Base-by-base conservation (phyloP, 177 flowering plant genomes). In the Telopea speciosissima region DNA sequence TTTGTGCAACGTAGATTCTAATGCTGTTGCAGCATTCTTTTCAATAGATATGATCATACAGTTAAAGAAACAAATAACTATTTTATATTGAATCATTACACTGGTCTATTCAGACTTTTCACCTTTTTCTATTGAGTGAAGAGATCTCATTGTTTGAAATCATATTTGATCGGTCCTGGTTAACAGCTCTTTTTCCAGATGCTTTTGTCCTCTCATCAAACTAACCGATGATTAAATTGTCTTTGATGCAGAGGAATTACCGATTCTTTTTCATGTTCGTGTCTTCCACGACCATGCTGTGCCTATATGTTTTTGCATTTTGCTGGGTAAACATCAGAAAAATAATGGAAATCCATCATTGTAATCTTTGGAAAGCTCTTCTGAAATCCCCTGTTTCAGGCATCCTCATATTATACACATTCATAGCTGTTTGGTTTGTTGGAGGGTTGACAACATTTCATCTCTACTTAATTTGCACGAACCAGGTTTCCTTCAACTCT, bases 401-500 rank as follows among this genome's bases (percentile, higher is more conserved):
- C 19, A 68, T 87, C 36, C 81, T 91, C 44, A 92, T 93, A 85
- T 79, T 78, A 22, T 93, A 91, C 79, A 89, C 89, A 75, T 93
- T 92, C 61, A 65, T 93, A 49, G 76, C 85, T n/a, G 74, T 85
- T 63, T 91, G 97, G 98, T 93, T 93, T 81, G 93, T 93, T 71
- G 98, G 98, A 58, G 98, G 98, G 21, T 90, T 93, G 59, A 90
- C 97, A 25, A 87, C 87, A 75, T 93, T 90, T 76, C 98, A 91
- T 72, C 70, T 87, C 72, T 89, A 89, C 70, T 87, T 89, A 36
- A 88, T 86, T 24, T 75, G 85, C 68, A 81, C 87, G 69, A 89
- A 89, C 69, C 94, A 89, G 90, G 94, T 89, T 22, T 68, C 80
- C 70, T 33, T 63, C 23, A 24, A 22, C 24, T 49, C 11, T 49